Evolutionary conservation across 208 protist genomes (phyloP).

Genomic region (Novymonas esmeraldas): DNA sequence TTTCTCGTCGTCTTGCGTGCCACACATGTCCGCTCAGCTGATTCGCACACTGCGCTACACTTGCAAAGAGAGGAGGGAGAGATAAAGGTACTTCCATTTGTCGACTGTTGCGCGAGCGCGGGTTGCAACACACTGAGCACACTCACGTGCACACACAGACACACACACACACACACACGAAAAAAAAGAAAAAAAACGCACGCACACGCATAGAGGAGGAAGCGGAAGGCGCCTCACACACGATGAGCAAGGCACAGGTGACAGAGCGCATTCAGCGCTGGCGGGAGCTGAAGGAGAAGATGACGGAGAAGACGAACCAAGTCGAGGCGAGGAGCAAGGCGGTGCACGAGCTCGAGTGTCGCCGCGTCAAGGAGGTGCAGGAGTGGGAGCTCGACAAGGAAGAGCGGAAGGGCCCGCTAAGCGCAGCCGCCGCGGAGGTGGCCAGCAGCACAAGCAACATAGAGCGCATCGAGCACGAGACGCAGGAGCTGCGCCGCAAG

Average conservation of each 20-base stretch:
- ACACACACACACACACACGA: too few relatives aligned
- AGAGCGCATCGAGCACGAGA: conserved; percentile 59
- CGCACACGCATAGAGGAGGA: not conserved
- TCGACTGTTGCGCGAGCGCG: not conserved
- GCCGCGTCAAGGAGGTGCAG: conserved; percentile 56
- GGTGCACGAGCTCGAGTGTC: conserved; percentile 50
- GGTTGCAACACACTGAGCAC: too few relatives aligned
- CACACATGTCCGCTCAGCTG: too few relatives aligned
- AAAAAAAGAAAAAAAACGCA: not conserved
- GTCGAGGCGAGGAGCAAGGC: conserved; percentile 44
- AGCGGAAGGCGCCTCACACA: not conserved
- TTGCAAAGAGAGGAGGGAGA: too few relatives aligned
- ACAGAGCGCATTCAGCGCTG: conserved; percentile 78
- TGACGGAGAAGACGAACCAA: conserved; percentile 59
- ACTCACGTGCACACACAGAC: not conserved
- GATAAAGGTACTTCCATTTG: too few relatives aligned
- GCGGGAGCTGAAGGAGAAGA: conserved; percentile 53
- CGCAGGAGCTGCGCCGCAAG: conserved; percentile 59
- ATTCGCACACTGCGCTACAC: too few relatives aligned
- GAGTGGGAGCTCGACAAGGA: conserved; percentile 87
- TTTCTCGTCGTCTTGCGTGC: too few relatives aligned
- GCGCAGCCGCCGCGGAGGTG: conserved; percentile 65
- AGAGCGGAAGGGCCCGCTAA: conserved; percentile 70
- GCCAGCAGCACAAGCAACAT: conserved; percentile 67
- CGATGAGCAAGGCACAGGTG: conserved; percentile 49